phyloP scores from a whole-genome alignment of 2,329 filamentous ascomycete genomes.

The Beauveria bassiana region DNA sequence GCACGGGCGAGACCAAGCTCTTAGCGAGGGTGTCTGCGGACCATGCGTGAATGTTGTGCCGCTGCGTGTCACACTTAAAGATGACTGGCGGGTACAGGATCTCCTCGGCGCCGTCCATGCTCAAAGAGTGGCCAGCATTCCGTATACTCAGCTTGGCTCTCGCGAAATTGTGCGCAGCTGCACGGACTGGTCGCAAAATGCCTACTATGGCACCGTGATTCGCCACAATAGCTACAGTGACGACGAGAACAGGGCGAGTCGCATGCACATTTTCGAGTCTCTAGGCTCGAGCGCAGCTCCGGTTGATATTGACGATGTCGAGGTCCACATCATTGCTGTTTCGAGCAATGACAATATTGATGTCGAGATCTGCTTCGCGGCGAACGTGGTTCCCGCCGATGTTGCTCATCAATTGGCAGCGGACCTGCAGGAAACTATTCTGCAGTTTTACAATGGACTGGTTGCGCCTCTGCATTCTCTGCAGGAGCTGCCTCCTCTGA shows the following conservation, averaged over 20 bases:
- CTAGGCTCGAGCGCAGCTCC: not conserved
- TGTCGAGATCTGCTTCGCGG: slow-evolving; percentile 3
- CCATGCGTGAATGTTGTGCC: slow-evolving; percentile 57
- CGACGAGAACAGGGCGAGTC: not conserved
- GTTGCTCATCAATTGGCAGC: slow-evolving; percentile 1
- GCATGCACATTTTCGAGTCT: slow-evolving; percentile 4
- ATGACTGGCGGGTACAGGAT: slow-evolving; percentile 38
- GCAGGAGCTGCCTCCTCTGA: not conserved
- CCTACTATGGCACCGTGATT: slow-evolving; percentile 38
- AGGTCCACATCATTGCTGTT: slow-evolving; percentile 1
- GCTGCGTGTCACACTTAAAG: slow-evolving; percentile 44
- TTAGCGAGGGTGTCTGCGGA: slow-evolving; percentile 36
- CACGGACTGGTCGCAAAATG: slow-evolving; percentile 29
- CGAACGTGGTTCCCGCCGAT: not conserved
- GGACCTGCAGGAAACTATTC: not conserved
- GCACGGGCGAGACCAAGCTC: not conserved
- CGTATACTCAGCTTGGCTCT: slow-evolving; percentile 41
- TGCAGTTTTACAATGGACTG: not conserved
- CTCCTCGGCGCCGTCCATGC: slow-evolving; percentile 41
- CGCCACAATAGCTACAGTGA: slow-evolving; percentile 27
- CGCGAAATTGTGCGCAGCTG: slow-evolving; percentile 39
- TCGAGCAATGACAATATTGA: not conserved
- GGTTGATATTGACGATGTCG: not conserved
- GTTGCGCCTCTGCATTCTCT: not conserved
- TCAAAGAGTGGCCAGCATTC: slow-evolving; percentile 42